Evolutionary conservation across 2,329 filamentous ascomycete species (phyloP), one percentile per base, ranked within the genome.

Genomic region (Lecanicillium sp.): DNA sequence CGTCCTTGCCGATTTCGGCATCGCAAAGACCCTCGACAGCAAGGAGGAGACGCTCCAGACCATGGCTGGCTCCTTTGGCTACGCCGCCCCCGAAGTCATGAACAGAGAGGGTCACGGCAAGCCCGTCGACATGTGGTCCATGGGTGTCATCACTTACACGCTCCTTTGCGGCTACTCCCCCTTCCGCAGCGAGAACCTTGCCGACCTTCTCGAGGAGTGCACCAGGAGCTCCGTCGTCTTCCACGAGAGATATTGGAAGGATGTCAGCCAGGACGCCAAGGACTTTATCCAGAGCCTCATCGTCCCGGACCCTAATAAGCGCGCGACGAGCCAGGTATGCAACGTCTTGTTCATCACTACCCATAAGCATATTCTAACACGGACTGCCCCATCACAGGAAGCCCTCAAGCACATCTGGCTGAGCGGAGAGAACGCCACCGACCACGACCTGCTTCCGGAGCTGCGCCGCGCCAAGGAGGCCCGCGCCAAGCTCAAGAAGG

Each of bases 81-180:
- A 98, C 62, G 93, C 93, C 17, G 93, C 93, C 2, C 93, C 93
- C 8, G 93, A 98, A 67, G 90, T 98, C 51, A 98, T 98, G 93
- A 77, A 95, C 55, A 96, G 96, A 75, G 84, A 88, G 62, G 93
- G 93, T 17, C 94, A 98, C 65, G 93, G 93, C 64, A 98, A 97
- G 69, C 89, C 93, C 4, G 93, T 97, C 27, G 93, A 98, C 64
- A 95, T 98, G 88, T 98, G 93, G 93, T 97, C 93, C 3, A 79
- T 98, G 69, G 93, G 93, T 53, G 93, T 98, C 61, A 98, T 98
- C 61, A 97, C 93, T 35, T 98, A 98, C 70, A 98, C 93, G 14
- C 77, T 98, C 23, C 86, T 98, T 44, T 98, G 94, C 65, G 93
- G 93, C 57, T 98, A 98, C 73, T 96, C 91, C 37, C 93, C 93